Evolutionary conservation across 768 basidiomycete genomes (phyloP), one percentile per base, ranked within the genome.

Genomic region (Russula griseocarnosa): DNA sequence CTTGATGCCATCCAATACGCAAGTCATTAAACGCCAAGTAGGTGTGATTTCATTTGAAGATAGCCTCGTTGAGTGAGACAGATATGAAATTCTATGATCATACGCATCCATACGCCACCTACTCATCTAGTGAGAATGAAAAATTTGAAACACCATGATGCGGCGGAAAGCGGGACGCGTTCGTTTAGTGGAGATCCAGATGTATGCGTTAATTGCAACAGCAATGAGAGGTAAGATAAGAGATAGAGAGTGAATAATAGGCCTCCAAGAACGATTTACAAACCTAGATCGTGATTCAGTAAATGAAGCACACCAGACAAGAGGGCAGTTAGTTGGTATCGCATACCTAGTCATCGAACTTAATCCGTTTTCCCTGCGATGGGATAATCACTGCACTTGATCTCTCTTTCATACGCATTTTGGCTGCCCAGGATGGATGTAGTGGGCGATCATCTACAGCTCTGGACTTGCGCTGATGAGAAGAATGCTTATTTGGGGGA

Each of bases 351-450:
- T 60, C 58, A n/a, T 67, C 58, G 67, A 81, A 92, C 59, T 82
- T 83, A 62, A 97, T 96, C 79, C 97, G 97, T 73, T 86, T 94
- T 28, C 93, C 91, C 74, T 87, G 85, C 52, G 86, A 79, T 49
- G 85, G 82, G 11, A 85, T 74, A 42, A 88, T 86, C 8, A 78
- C 77, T n/a, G 77, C 79, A 67, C 79, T 82, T 67, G 83, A 79
- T 75, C 83, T 85, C 76, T 88, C 84, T 75, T 89, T 92, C 63
- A 87, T 74, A 73, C 84, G 86, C 74, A 81, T 82, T 77, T 95
- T 98, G 7, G 97, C 97, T 74, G 92, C 92, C 96, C 97, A 99
- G 16, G 93, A 96, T 2, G 97, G 96, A 75, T 99, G 97, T 60
- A 97, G 67, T 34, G 83, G 79, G 72, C 72, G 79, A 22, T 75